These are phyloP conservation scores for Corynespora cassiicola DNA, from an alignment of 2,329 filamentous ascomycete genomes.

Conservation along the genomic window DNA sequence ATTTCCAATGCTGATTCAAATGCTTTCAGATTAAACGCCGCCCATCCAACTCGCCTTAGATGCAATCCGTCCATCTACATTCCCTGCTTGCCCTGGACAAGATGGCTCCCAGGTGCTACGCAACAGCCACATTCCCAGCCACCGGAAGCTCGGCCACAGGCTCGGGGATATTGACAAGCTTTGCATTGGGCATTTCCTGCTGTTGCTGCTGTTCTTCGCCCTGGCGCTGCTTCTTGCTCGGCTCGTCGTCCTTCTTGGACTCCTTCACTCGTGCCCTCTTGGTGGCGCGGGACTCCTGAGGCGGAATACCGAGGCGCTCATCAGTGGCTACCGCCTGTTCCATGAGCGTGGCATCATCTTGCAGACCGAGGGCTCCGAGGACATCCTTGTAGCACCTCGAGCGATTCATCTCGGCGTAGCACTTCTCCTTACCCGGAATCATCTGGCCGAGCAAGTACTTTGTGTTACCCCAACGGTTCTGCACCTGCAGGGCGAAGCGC, in stretches of 20 bases:
- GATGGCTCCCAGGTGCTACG: too few species aligned
- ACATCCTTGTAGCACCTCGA: slow-evolving; percentile 75
- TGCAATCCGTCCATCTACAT: too few species aligned
- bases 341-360: slow-evolving; percentile 68
- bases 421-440: slow-evolving; percentile 77
- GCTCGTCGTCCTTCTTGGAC: slow-evolving; percentile 23
- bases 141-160: slow-evolving; percentile 8
- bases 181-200: slow-evolving; percentile 19
- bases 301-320: slow-evolving; percentile 64
- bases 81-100: too few species aligned
- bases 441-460: slow-evolving; percentile 89
- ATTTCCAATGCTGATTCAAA: too few species aligned
- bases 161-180: slow-evolving; percentile 35
- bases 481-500: slow-evolving; percentile 72
- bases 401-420: slow-evolving; percentile 66
- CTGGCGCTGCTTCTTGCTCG: slow-evolving; percentile 16
- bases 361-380: slow-evolving; percentile 69
- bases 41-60: too few species aligned
- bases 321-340: slow-evolving; percentile 72
- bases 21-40: too few species aligned
- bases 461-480: slow-evolving; percentile 90
- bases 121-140: too few species aligned
- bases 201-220: slow-evolving; percentile 19
- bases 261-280: slow-evolving; percentile 50
- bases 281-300: slow-evolving; percentile 55